Conservation (phyloP, 305 asterid genomes). For the Fraxinus greggii region DNA sequence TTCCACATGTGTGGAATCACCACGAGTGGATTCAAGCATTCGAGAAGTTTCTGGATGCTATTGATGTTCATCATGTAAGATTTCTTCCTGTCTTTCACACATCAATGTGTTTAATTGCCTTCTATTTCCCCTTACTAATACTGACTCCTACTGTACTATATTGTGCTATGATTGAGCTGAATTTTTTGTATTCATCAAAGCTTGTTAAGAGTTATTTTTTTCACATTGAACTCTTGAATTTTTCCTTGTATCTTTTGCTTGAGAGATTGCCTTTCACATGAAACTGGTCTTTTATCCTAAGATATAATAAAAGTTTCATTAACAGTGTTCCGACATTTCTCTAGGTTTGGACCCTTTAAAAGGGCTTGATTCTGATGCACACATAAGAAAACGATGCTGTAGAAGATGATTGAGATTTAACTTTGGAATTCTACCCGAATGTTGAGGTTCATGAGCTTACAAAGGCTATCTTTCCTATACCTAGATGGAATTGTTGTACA, state of each 20-base stretch:
- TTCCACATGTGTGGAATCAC: conserved; percentile 89
- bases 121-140: background rate
- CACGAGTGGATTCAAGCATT: conserved; percentile 93
- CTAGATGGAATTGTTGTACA: background rate
- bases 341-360: background rate
- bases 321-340: background rate
- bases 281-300: background rate
- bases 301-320: background rate
- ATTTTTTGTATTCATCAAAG: conserved; percentile 3
- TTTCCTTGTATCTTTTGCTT: background rate
- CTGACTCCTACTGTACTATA: background rate
- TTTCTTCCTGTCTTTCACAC: conserved; percentile 14
- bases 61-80: conserved; percentile 95
- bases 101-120: conserved; percentile 1
- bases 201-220: conserved; percentile 2
- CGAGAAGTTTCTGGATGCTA: conserved; percentile 93
- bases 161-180: background rate
- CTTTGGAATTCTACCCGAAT: background rate
- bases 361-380: background rate
- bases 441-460: background rate
- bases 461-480: background rate
- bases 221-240: background rate
- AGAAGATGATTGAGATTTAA: background rate
- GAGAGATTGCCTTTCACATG: background rate
- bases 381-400: background rate